These are phyloP conservation scores for Calendula officinalis DNA, from an alignment of 129 eudicot species.

Conservation along the genomic window DNA sequence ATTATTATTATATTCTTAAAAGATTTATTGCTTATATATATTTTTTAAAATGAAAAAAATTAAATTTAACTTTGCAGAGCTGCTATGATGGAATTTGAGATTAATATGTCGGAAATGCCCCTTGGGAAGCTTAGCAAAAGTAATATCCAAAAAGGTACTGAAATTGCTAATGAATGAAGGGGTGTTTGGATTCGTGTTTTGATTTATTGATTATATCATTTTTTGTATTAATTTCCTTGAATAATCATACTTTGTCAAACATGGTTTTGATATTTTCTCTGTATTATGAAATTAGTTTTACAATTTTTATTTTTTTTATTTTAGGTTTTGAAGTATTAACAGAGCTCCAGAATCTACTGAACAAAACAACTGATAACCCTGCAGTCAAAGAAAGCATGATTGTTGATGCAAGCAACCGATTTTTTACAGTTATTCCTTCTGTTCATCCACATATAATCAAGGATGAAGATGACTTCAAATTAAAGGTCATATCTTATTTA, in stretches of 20 bases:
- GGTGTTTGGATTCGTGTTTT: neutral
- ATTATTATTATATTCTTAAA: constrained; percentile 14
- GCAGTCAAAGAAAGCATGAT: constrained; percentile 57
- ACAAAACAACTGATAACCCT: constrained; percentile 40
- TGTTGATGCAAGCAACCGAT: constrained; percentile 96
- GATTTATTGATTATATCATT: neutral
- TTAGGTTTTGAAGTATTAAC: constrained; percentile 96
- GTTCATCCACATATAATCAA: constrained; percentile 87
- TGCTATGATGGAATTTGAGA: constrained; percentile 98
- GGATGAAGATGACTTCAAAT: constrained; percentile 84
- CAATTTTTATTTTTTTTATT: constrained; percentile 4
- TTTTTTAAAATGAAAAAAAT: too few species aligned
- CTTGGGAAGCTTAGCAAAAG: constrained; percentile 95
- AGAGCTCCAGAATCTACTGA: constrained; percentile 73
- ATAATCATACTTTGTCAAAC: neutral
- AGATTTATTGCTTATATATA: neutral
- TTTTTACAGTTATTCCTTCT: constrained; percentile 93
- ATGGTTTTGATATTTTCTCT: neutral
- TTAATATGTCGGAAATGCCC: constrained; percentile 96
- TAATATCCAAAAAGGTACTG: constrained; percentile 79
- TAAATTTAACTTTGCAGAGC: constrained; percentile 49
- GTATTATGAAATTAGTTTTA: neutral
- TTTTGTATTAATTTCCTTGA: neutral
- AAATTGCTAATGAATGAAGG: neutral
- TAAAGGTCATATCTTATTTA: constrained; percentile 50